Evolutionary conservation across 768 basidiomycete species (phyloP).

Genomic region (Brasilioporus rufonigricans): DNA sequence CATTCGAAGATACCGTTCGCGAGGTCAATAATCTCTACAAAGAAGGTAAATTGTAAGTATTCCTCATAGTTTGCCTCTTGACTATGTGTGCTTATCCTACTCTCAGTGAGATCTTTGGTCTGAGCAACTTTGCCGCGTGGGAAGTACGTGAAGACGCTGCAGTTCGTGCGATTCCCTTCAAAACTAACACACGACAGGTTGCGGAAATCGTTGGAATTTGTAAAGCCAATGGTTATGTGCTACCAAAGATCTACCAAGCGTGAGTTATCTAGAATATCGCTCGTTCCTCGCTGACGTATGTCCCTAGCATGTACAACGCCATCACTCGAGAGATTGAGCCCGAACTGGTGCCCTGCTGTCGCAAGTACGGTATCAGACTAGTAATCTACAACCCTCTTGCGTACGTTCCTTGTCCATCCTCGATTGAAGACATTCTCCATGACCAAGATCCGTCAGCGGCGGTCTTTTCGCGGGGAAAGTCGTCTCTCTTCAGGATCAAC

Average conservation of each 20-base stretch:
- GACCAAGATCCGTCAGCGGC: neutral
- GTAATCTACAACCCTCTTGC: conserved; percentile 58
- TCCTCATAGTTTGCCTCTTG: neutral
- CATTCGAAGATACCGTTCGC: conserved; percentile 54
- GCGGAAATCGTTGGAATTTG: conserved; percentile 60
- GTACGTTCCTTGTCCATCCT: conserved; percentile 22
- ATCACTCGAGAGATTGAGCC: conserved; percentile 47
- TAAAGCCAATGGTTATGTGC: conserved; percentile 50
- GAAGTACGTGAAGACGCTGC: conserved; percentile 35
- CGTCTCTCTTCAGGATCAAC: conserved; percentile 28
- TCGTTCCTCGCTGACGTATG: neutral
- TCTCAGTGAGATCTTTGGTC: conserved; percentile 53
- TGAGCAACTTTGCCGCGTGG: conserved; percentile 60
- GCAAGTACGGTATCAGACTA: conserved; percentile 55
- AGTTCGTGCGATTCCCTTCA: neutral
- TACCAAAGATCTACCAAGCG: conserved; percentile 57
- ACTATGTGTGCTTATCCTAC: neutral
- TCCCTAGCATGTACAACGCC: conserved; percentile 44
- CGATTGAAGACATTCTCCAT: neutral
- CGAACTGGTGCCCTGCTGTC: conserved; percentile 54
- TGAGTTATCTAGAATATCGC: conserved; percentile 24
- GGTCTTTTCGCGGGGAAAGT: conserved; percentile 45
- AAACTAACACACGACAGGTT: conserved; percentile 33
- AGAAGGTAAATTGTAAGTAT: conserved; percentile 53
- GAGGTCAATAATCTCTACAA: conserved; percentile 54